Conservation (phyloP, 1,284 basidiomycete genomes). For the Heimioporus retisporus region DNA sequence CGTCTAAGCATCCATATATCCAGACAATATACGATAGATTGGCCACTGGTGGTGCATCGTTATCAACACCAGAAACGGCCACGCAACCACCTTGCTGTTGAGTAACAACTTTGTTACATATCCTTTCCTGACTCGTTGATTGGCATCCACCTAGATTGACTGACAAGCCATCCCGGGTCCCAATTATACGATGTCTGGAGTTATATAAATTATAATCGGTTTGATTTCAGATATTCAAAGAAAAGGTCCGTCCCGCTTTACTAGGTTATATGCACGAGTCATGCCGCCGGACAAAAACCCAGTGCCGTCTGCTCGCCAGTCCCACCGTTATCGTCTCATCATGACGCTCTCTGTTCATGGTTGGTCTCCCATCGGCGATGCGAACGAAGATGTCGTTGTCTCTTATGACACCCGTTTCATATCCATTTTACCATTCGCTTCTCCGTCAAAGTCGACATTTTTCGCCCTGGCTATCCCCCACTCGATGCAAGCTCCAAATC, state of each 20-base stretch:
- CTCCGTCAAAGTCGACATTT: constrained; percentile 10
- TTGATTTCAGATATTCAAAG: constrained; percentile 16
- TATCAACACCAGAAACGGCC: background rate
- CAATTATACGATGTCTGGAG: background rate
- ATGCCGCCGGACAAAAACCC: constrained; percentile 7
- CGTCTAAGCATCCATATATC: too few species aligned
- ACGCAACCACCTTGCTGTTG: too few species aligned
- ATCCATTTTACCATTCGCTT: constrained; percentile 18
- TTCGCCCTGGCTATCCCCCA: constrained; percentile 25
- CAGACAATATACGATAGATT: too few species aligned
- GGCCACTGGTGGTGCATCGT: constrained; percentile 5
- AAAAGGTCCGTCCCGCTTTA: background rate
- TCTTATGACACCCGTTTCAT: constrained; percentile 26
- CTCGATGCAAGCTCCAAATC: constrained; percentile 9
- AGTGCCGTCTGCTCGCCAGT: background rate
- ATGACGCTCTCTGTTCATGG: constrained; percentile 21
- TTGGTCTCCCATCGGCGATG: constrained; percentile 40
- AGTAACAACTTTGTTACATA: background rate
- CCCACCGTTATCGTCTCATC: constrained; percentile 1
- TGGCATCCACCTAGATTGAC: too few species aligned
- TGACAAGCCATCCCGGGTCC: constrained; percentile 2
- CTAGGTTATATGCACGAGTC: constrained; percentile 5
- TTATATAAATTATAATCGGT: constrained; percentile 17
- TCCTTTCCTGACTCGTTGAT: too few species aligned
- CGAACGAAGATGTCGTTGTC: constrained; percentile 41